Conservation (phyloP, 192 early-diverging fungal genomes). For the Coemansia sp. region DNA sequence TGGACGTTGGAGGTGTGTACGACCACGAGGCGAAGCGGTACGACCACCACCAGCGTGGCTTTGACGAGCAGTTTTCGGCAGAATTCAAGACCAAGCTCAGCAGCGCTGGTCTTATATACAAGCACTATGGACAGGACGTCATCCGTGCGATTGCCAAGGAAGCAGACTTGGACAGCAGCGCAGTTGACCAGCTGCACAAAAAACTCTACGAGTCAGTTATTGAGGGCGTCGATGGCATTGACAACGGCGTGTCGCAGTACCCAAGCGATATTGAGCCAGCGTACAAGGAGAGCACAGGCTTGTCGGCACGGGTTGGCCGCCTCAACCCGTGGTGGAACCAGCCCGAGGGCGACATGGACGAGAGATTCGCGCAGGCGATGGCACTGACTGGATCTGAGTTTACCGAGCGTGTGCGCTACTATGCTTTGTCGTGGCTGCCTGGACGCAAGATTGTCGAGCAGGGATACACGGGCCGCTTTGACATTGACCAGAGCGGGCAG, state of each 20-base stretch:
- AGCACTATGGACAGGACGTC: constrained; percentile 90
- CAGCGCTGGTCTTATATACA: constrained; percentile 95
- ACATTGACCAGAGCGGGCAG: constrained; percentile 70
- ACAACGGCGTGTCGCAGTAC: constrained; percentile 93
- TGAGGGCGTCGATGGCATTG: constrained; percentile 79
- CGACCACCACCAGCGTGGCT: constrained; percentile 96
- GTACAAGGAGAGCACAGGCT: constrained; percentile 81
- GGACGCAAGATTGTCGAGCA: constrained; percentile 82
- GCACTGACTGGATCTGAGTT: constrained; percentile 81
- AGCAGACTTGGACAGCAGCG: constrained; percentile 43
- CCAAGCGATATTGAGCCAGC: constrained; percentile 74
- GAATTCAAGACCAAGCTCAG: constrained; percentile 84
- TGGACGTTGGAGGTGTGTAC: constrained; percentile 94
- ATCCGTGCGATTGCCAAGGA: constrained; percentile 52
- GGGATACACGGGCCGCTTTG: constrained; percentile 59
- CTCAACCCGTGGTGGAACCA: constrained; percentile 98
- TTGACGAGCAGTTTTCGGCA: constrained; percentile 79
- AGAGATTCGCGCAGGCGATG: constrained; percentile 66
- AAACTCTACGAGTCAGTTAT: constrained; percentile 86
- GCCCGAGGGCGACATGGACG: constrained; percentile 72
- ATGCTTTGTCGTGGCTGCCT: constrained; percentile 81
- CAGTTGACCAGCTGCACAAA: constrained; percentile 70
- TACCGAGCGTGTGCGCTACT: constrained; percentile 63
- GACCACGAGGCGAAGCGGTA: constrained; percentile 71
- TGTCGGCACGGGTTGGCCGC: constrained; percentile 75